Base-by-base conservation (phyloP, 2,329 filamentous ascomycete species). In the Penicillium sp. region DNA sequence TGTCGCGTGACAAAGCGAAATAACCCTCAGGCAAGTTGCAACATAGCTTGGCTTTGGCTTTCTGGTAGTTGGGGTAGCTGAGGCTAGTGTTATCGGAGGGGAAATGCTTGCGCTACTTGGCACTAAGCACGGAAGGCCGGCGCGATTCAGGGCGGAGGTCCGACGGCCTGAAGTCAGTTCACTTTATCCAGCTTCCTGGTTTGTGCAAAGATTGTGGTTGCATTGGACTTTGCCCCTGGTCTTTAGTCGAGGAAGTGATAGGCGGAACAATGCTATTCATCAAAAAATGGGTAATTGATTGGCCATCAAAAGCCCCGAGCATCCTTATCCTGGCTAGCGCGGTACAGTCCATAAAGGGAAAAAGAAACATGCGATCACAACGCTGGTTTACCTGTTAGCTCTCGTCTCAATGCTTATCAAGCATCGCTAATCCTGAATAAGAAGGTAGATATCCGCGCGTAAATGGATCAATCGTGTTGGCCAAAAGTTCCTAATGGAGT, bases 81-180 rank as follows among this genome's bases (percentile, higher is more conserved):
- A 41, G 31, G 50, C 25, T 15, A n/a, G 22, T 48, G 54, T 64
- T 58, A 58, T 61, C 59, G 52, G 34, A 57, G 58, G 54, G 56
- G 38, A 38, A 37, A 37, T 51, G 42, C 55, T 53, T 53, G n/a
- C 38, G 37, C 22, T 41, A 41, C 37, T 41, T 41, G 22, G 51
- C 51, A 42, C 37, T 53, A 41, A 42, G 39, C 25, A 28, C 51
- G 51, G 51, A 42, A 28, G 15, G 25, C 38, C 37, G 50, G 25
- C 22, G 39, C 48, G 45, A 57, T 45, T 43, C 54, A 55, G 52
- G 57, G 57, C 65, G 65, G 65, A 66, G 55, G 22, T 62, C 65
- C 65, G 65, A 66, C 65, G 65, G 65, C 14, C 49, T 34, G 25
- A 42, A 17, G n/a, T 7, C n/a, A 20, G 22, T 48, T 48, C 22